Evolutionary conservation across 495 filamentous ascomycete species (phyloP).

Genomic region (Podospora didyma): DNA sequence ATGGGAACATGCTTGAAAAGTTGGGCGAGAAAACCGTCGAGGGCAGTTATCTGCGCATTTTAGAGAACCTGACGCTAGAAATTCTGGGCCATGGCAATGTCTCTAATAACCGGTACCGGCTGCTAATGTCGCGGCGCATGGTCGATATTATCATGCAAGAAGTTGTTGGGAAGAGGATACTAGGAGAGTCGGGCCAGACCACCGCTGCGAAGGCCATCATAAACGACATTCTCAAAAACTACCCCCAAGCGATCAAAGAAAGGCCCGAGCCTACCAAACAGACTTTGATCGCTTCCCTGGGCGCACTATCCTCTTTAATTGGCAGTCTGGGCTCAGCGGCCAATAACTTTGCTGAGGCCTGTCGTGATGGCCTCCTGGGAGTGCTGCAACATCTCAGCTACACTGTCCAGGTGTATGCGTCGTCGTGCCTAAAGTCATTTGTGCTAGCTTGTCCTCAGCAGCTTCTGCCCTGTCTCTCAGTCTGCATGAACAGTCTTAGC

Average conservation of each 20-base stretch:
- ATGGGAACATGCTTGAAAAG: constrained; percentile 70
- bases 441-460: constrained; percentile 88
- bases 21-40: constrained; percentile 75
- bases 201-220: constrained; percentile 76
- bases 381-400: constrained; percentile 94
- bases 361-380: constrained; percentile 83
- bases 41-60: constrained; percentile 71
- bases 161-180: constrained; percentile 72
- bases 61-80: constrained; percentile 75
- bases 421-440: constrained; percentile 80
- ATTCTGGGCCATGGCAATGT: constrained; percentile 73
- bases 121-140: constrained; percentile 81
- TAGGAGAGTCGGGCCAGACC: constrained; percentile 83
- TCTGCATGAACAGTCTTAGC: constrained; percentile 93
- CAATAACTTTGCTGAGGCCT: constrained; percentile 68
- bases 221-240: constrained; percentile 89
- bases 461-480: constrained; percentile 83
- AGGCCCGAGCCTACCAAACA: constrained; percentile 87
- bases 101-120: constrained; percentile 79
- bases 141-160: constrained; percentile 80
- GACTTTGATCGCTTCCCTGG: constrained; percentile 71
- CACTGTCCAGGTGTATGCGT: constrained; percentile 85
- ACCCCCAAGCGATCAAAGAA: constrained; percentile 89
- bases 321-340: constrained; percentile 77
- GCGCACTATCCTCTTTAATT: constrained; percentile 76